Evolutionary conservation across 352 stramenopile genomes (phyloP), one percentile per base, ranked within the genome.

Genomic region (Globisporangium abappressorium): DNA sequence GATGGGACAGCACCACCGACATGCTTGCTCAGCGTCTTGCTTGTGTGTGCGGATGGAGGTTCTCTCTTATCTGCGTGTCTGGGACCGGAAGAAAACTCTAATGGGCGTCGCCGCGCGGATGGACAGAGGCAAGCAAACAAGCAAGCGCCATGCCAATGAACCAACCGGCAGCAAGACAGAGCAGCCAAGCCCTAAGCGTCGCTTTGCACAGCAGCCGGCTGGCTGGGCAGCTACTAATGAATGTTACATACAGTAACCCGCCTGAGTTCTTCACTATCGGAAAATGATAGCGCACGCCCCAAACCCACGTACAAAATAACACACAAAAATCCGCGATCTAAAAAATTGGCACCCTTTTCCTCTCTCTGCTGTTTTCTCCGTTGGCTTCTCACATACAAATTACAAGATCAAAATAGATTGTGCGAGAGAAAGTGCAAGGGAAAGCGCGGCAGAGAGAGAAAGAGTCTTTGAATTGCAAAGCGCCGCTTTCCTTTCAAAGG

Each of bases 1-100:
- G 43, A 24, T 54, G 58, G 36, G 22, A 55, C 36, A 64, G 58
- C 58, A 64, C 58, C 36, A 64, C 58, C 24, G 58, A 64, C 58
- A 64, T 64, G 36, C 41, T 63, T 15, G 20, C 28, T 53, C 8
- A 43, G 36, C 36, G 36, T 18, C 36, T 43, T 3, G 3, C 22
- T 28, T 33, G 9, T 34, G 28, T 20, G 8, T 5, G 9, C n/a
- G 26, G 6, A 5, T 47, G 12, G 7, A 11, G 4, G 12, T 8
- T 24, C 11, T 15, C 54, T 59, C 15, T 28, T 64, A 22, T 36
- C 43, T 49, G 43, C 43, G 43, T 64, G 41, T 24, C 41, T 55
- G 20, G 59, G 14, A 57, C 24, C 0, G 15, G 59, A 20, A 47
- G 43, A 65, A 65, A 65, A 65, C 46, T 49, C 47, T 24, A 66